These are phyloP conservation scores for Cladophialophora yegresii DNA, from an alignment of 2,329 filamentous ascomycete genomes.

Conservation along the genomic window DNA sequence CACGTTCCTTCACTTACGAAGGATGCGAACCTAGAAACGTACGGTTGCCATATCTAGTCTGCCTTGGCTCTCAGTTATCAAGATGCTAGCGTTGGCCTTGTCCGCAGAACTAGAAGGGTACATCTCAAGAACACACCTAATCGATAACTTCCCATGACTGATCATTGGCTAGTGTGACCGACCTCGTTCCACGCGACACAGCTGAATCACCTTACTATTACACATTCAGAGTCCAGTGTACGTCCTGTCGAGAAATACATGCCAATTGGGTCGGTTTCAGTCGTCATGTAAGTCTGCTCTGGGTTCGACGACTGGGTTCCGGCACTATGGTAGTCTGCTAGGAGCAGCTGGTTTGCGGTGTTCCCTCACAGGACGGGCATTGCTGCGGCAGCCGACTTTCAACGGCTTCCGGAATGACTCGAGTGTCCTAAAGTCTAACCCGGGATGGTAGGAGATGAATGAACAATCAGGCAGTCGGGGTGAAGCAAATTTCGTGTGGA, in stretches of 20 bases:
- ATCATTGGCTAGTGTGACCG: slow-evolving; percentile 69
- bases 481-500: slow-evolving; percentile 99
- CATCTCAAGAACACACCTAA: neutral
- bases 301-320: neutral
- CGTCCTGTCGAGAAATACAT: slow-evolving; percentile 91
- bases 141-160: slow-evolving; percentile 8
- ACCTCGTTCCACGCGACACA: slow-evolving; percentile 81
- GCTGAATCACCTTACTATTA: slow-evolving; percentile 86
- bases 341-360: neutral
- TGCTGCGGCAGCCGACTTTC: neutral
- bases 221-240: slow-evolving; percentile 97
- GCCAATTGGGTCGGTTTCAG: slow-evolving; percentile 82
- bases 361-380: neutral
- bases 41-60: neutral
- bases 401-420: neutral
- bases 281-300: slow-evolving; percentile 70
- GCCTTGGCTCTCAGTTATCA: neutral
- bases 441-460: slow-evolving; percentile 68
- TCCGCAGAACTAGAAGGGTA: slow-evolving; percentile 39
- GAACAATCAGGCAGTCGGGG: slow-evolving; percentile 91
- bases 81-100: slow-evolving; percentile 34
- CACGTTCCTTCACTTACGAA: neutral
- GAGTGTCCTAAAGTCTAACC: slow-evolving; percentile 4
- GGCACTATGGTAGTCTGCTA: neutral
- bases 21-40: neutral